These are phyloP conservation scores for Penicillium atrosanguineum DNA, from an alignment of 495 filamentous ascomycete genomes.

Conservation along the genomic window DNA sequence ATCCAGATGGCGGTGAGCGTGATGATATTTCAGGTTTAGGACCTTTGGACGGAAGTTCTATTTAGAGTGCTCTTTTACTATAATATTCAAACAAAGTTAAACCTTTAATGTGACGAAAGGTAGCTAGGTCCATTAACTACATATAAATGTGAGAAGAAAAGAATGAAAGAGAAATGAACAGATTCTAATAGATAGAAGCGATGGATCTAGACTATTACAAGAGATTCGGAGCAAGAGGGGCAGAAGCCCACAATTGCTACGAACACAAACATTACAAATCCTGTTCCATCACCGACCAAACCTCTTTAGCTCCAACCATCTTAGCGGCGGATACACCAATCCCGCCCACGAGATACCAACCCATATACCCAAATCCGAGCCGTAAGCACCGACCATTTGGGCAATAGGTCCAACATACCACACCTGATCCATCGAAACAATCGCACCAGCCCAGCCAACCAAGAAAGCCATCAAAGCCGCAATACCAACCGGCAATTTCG, in stretches of 20 bases:
- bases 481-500: constrained; percentile 53
- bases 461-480: constrained; percentile 57
- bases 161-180: too few species aligned
- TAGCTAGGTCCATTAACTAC: too few species aligned
- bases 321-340: constrained; percentile 45
- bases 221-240: too few species aligned
- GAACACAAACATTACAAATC: not conserved
- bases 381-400: constrained; percentile 27
- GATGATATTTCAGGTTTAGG: too few species aligned
- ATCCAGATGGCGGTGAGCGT: too few species aligned
- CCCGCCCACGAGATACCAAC: constrained; percentile 44
- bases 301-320: constrained; percentile 44
- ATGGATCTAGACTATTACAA: too few species aligned
- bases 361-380: constrained; percentile 43
- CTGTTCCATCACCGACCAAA: not conserved
- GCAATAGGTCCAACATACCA: constrained; percentile 61
- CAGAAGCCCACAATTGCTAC: not conserved
- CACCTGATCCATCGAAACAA: constrained; percentile 60
- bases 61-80: too few species aligned
- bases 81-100: too few species aligned
- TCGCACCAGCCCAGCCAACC: constrained; percentile 61
- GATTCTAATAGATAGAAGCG: too few species aligned
- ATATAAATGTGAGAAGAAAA: too few species aligned
- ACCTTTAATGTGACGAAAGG: too few species aligned
- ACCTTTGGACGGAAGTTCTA: too few species aligned